A percentile compares a stretch with the other conserved stretches of the same genome.
Evolutionary conservation across 805 yeast species (phyloP).

Genomic region (Saccharomycopsis javanensis): DNA sequence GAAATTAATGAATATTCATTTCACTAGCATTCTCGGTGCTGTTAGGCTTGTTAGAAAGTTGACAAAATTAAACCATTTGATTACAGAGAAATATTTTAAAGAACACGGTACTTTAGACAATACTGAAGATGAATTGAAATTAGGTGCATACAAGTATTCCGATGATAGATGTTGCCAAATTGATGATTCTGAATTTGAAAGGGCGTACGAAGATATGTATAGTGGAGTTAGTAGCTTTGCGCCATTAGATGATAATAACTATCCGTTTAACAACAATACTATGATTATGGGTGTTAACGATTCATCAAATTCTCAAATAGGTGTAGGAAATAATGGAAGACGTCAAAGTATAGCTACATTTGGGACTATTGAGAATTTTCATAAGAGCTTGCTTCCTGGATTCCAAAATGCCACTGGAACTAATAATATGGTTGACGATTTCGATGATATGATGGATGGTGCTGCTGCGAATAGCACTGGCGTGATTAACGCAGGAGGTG

Average conservation of each 20-base stretch:
- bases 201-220: slow-evolving; percentile 7
- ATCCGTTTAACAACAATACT: background rate
- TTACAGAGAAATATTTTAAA: background rate
- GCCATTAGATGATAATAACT: background rate
- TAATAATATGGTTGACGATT: background rate
- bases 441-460: background rate
- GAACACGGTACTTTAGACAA: background rate
- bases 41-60: slow-evolving; percentile 9
- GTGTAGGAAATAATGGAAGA: background rate
- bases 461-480: background rate
- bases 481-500: background rate
- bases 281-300: background rate
- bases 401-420: background rate
- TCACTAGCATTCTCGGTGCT: slow-evolving; percentile 12
- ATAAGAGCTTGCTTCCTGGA: background rate
- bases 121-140: background rate
- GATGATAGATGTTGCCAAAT: slow-evolving; percentile 18
- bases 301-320: background rate
- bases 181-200: slow-evolving; percentile 18
- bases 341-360: background rate
- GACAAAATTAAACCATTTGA: slow-evolving; percentile 2
- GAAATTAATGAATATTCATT: slow-evolving; percentile 16
- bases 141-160: slow-evolving; percentile 9
- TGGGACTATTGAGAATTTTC: background rate
- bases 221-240: slow-evolving; percentile 7